Conservation (phyloP, 2,329 filamentous ascomycete species). For the Diplodia scrobiculata region DNA sequence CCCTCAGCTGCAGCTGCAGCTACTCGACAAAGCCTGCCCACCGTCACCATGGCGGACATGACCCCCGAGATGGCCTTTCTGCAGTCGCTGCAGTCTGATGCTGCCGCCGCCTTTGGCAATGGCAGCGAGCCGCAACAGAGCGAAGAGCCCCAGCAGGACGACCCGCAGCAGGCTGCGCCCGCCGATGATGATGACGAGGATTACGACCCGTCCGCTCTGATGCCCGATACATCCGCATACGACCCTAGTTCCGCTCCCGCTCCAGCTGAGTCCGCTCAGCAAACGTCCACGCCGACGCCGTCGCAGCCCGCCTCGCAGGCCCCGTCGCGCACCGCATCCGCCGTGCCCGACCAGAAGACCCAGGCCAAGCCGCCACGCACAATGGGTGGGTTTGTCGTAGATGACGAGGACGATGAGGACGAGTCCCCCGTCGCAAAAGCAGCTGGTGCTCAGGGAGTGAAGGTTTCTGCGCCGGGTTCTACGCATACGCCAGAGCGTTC, state of each 20-base stretch:
- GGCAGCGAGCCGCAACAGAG: slow-evolving; percentile 39
- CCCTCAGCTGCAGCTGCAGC: slow-evolving; percentile 13
- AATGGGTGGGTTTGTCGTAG: slow-evolving; percentile 64
- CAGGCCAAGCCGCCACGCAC: slow-evolving; percentile 51
- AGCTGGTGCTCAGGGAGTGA: slow-evolving; percentile 52
- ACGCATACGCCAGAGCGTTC: slow-evolving; percentile 56
- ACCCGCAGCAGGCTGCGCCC: slow-evolving; percentile 33
- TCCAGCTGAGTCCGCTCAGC: slow-evolving; percentile 34
- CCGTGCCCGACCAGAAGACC: slow-evolving; percentile 34
- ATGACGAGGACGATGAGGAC: slow-evolving; percentile 63
- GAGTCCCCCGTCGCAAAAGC: slow-evolving; percentile 53
- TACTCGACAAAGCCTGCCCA: not conserved
- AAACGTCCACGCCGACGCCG: slow-evolving; percentile 36
- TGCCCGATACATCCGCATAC: slow-evolving; percentile 34
- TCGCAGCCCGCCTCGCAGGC: slow-evolving; percentile 35
- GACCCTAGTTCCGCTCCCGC: slow-evolving; percentile 27
- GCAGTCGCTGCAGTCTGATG: slow-evolving; percentile 52
- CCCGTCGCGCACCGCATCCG: slow-evolving; percentile 30
- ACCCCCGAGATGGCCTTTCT: slow-evolving; percentile 59
- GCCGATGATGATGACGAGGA: slow-evolving; percentile 39
- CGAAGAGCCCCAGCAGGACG: slow-evolving; percentile 27
- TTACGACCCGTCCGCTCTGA: slow-evolving; percentile 41
- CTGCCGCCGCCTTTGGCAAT: slow-evolving; percentile 42
- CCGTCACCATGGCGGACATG: slow-evolving; percentile 53
- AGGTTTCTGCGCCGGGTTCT: slow-evolving; percentile 53